Percentiles rank a stretch among this genome's conserved stretches.
Evolutionary conservation across 306 rosid species (phyloP).

Genomic region (Quercus alba): DNA sequence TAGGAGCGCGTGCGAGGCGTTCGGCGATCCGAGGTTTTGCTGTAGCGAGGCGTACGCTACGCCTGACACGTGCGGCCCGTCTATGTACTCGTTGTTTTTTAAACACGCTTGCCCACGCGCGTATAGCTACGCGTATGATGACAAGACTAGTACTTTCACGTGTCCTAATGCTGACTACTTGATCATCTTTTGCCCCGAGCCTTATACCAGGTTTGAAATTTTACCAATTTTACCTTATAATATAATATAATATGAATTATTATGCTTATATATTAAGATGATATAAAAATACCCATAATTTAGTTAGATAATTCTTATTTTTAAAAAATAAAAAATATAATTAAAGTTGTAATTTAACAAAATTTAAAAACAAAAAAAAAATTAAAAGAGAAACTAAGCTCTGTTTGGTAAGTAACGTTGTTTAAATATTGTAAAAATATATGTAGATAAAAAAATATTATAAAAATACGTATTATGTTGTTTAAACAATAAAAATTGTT

Average conservation of each 20-base stretch:
- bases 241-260: too few species aligned
- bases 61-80: slow-evolving; percentile 82
- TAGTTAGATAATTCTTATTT: too few species aligned
- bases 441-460: too few species aligned
- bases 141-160: slow-evolving; percentile 85
- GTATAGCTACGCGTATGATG: slow-evolving; percentile 97
- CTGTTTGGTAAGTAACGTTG: fast-evolving
- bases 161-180: slow-evolving; percentile 79
- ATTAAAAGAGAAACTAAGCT: fast-evolving
- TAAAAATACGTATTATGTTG: too few species aligned
- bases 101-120: slow-evolving; percentile 93
- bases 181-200: slow-evolving; percentile 79
- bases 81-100: slow-evolving; percentile 53
- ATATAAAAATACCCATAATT: too few species aligned
- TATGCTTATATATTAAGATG: too few species aligned
- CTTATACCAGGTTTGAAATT: slow-evolving; percentile 66
- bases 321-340: too few species aligned
- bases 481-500: too few species aligned
- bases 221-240: not conserved
- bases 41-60: slow-evolving; percentile 78
- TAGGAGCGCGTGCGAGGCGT: slow-evolving; percentile 95
- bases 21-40: slow-evolving; percentile 76
- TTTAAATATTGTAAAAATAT: fast-evolving
- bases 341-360: too few species aligned
- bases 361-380: too few species aligned